Conservation (phyloP, 495 filamentous ascomycete species). For the Rusavskia elegans region DNA sequence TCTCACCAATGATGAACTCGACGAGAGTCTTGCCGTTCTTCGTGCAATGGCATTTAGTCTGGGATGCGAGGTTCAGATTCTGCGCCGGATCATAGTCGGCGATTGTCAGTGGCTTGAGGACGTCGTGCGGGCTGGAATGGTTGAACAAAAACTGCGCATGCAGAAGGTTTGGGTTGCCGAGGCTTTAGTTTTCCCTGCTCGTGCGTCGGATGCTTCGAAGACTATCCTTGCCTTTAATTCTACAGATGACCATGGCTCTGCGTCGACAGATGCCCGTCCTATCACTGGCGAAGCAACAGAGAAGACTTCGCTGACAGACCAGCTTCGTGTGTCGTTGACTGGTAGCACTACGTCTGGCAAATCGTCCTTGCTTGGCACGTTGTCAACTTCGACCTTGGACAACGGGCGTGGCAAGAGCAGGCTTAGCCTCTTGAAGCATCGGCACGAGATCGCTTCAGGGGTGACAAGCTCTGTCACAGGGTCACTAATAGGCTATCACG, state of each 20-base stretch:
- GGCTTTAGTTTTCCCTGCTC: constrained; percentile 54
- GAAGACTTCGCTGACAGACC: constrained; percentile 35
- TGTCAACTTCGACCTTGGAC: constrained; percentile 76
- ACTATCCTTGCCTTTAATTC: not conserved
- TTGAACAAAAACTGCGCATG: constrained; percentile 15
- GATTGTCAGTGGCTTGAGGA: constrained; percentile 62
- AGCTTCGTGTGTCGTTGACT: constrained; percentile 80
- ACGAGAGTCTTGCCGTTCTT: constrained; percentile 73
- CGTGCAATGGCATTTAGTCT: constrained; percentile 81
- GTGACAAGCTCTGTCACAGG: constrained; percentile 87
- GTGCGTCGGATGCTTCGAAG: constrained; percentile 23
- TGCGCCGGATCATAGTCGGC: constrained; percentile 73
- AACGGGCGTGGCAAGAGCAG: constrained; percentile 84
- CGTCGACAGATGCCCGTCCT: not conserved
- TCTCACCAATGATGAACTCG: constrained; percentile 76
- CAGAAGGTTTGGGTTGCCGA: constrained; percentile 78
- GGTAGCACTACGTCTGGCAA: constrained; percentile 90
- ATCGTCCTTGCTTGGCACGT: constrained; percentile 73
- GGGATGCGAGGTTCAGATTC: constrained; percentile 73
- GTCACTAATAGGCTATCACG: constrained; percentile 74
- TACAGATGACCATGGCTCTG: not conserved
- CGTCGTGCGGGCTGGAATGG: constrained; percentile 11
- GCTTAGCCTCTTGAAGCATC: constrained; percentile 74
- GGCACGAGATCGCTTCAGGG: constrained; percentile 84
- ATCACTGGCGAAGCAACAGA: constrained; percentile 10